Evolutionary conservation across 2,329 filamentous ascomycete genomes (phyloP), one percentile per base, ranked within the genome.

Genomic region (Ophiostoma australiae): DNA sequence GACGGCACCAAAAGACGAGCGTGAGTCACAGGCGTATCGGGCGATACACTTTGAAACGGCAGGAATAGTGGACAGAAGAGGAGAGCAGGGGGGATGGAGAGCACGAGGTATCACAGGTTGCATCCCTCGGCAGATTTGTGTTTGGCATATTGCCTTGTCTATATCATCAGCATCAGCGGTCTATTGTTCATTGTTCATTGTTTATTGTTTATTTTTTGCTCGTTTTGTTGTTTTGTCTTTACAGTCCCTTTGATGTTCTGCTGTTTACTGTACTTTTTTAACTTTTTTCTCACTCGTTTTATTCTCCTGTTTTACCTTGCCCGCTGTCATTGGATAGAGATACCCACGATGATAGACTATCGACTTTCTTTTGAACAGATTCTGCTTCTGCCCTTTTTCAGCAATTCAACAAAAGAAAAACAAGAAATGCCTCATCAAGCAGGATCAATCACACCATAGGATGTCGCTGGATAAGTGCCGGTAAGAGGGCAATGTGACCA

Each of bases 261-360:
- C 52, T 58, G 20, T 48, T 15, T 58, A 4, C 52, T 13, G 4
- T 11, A 13, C 23, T 5, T 58, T 20, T 20, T 20, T 23, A 31
- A 31, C 8, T 10, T 27, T 15, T 27, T 31, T n/a, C n/a, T n/a
- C n/a, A n/a, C n/a, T n/a, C n/a, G 52, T 58, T 20, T n/a, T 10
- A n/a, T 52, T 52, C 48, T 52, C 20, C n/a, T 52, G 17, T 52
- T 52, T 52, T 52, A 23, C 20, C n/a, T 52, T 23, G 10, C 3
- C n/a, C 20, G 8, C n/a, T 58, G 52, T 58, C 23, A 27, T 58
- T 27, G 52, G 52, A 58, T 58, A 58, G 48, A 23, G 52, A 58
- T 58, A 58, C 52, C 52, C 52, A 48, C 44, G 52, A n/a, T 15
- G n/a, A 52, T 52, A 52, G 17, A 52, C n/a, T 52, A n/a, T 52